phyloP scores from a whole-genome alignment of 2,329 filamentous ascomycete species.

The Colletotrichum sp. region DNA sequence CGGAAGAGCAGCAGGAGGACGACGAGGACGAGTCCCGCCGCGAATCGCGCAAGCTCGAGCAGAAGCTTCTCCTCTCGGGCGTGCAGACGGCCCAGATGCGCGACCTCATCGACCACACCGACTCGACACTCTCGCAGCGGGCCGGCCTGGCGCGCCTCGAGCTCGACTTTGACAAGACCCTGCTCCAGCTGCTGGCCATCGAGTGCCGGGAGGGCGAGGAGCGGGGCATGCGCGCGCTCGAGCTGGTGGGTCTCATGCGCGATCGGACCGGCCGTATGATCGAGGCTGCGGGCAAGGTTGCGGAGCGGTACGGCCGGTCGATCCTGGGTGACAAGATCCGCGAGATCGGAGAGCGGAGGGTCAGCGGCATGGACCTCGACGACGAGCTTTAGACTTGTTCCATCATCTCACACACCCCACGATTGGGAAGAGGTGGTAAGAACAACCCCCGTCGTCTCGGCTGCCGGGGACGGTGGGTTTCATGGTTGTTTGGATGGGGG shows the following conservation, averaged over 20 bases:
- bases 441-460: background rate
- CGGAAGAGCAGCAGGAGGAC: constrained; percentile 30
- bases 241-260: constrained; percentile 85
- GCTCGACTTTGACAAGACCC: constrained; percentile 85
- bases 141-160: constrained; percentile 73
- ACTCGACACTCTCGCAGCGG: constrained; percentile 68
- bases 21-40: constrained; percentile 33
- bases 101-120: constrained; percentile 74
- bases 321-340: constrained; percentile 90
- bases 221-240: constrained; percentile 90
- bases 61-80: constrained; percentile 78
- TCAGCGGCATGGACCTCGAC: constrained; percentile 65
- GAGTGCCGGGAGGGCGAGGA: constrained; percentile 96
- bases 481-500: constrained; percentile 12
- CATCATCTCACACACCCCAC: background rate
- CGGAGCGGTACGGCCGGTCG: constrained; percentile 79
- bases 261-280: constrained; percentile 89
- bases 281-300: constrained; percentile 89
- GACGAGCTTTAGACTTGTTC: constrained; percentile 10
- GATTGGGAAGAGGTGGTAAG: background rate
- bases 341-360: constrained; percentile 76
- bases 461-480: background rate
- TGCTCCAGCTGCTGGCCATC: constrained; percentile 85
- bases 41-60: constrained; percentile 73
- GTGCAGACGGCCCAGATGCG: constrained; percentile 76